phyloP scores from a whole-genome alignment of 129 eudicot species.

The Solidago caesia region DNA sequence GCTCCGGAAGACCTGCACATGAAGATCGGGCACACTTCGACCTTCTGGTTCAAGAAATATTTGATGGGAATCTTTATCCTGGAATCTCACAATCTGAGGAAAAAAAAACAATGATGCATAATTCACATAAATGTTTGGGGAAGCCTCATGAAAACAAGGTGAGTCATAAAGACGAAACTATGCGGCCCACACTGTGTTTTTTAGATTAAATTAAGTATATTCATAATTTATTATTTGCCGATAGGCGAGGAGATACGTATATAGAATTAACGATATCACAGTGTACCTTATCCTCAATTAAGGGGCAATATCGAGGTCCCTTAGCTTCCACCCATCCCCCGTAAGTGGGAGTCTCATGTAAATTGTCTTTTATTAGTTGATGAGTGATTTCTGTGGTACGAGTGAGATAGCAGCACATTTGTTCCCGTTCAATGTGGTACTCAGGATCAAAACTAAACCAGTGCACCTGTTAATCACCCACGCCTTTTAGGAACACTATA shows the following conservation, averaged over 20 bases:
- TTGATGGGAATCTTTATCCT: constrained; percentile 97
- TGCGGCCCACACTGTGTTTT: neutral
- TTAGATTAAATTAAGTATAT: neutral
- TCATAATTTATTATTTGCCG: neutral
- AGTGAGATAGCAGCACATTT: constrained; percentile 95
- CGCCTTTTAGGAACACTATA: constrained; percentile 23
- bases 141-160: constrained; percentile 8
- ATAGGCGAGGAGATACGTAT: neutral
- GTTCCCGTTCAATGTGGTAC: constrained; percentile 81
- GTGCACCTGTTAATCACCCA: constrained; percentile 65
- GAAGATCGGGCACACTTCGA: constrained; percentile 84
- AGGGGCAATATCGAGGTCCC: constrained; percentile 99
- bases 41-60: constrained; percentile 99
- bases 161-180: constrained; percentile 3
- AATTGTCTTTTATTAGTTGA: constrained; percentile 79
- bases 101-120: neutral
- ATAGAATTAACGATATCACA: neutral
- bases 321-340: constrained; percentile 99
- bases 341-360: constrained; percentile 99
- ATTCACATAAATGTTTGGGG: neutral
- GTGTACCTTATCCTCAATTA: constrained; percentile 92
- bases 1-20: constrained; percentile 71
- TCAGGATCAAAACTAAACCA: constrained; percentile 98
- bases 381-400: constrained; percentile 92
- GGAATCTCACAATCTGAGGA: constrained; percentile 88